Base-by-base conservation (phyloP, 129 eudicot species). In the Centrapalus pauciflorus region DNA sequence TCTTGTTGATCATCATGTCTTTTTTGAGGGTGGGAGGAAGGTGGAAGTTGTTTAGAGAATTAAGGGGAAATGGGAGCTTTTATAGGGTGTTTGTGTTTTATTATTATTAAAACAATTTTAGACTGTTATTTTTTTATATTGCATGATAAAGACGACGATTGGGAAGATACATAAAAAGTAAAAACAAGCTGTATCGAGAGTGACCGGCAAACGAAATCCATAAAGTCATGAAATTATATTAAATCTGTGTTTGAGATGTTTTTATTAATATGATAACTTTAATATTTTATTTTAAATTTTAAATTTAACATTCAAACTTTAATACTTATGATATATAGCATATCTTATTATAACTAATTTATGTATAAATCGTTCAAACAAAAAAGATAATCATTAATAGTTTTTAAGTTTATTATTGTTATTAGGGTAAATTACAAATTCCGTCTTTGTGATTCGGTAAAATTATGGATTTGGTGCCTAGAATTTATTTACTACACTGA, bases 111-210 rank as follows among this genome's bases (percentile, higher is more conserved):
- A 52, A 9, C 38, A 58, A 56, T 57, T 49, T 60, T 38, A 30
- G 29, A 48, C 46, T n/a, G n/a, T n/a, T n/a, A 37, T 55, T 61
- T 67, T 29, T 74, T 66, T 57, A 73, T 24, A 73, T 24, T 73
- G 17, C 40, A 24, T 28, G 55, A 64, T 43, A 25, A 43, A n/a
- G n/a, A 67, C 71, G 85, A 82, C 84, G 77, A 80, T 14, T 60
- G 56, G 64, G 56, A 77, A 79, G 76, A 48, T 65, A 24, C n/a
- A n/a, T 67, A 40, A 67, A 56, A 40, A 65, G 65, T 59, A 79
- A 79, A n/a, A 73, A 79, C 61, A 76, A 85, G 80, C 71, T 74
- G 77, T 67, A 13, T 19, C 77, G 81, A 77, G 75, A 77, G 87
- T 85, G 79, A 75, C 79, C 79, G 79, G 79, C 79, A 75, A 66